Evolutionary conservation across 441 rosid genomes (phyloP).

Genomic region (Populus hybrid): DNA sequence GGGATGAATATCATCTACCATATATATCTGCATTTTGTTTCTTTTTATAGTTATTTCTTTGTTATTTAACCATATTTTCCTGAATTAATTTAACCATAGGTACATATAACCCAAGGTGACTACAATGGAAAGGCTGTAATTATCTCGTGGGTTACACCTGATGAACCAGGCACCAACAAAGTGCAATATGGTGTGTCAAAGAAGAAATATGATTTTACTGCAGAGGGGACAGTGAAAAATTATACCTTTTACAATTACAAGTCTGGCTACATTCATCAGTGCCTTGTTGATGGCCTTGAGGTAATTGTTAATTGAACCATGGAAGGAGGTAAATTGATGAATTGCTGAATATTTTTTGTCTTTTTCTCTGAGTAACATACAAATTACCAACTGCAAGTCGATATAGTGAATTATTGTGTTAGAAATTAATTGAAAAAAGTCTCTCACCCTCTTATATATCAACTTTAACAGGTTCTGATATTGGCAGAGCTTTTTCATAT

Average conservation of each 20-base stretch:
- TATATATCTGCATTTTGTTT: background rate
- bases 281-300: constrained; percentile 77
- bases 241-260: constrained; percentile 76
- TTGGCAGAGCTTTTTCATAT: background rate
- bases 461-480: too few species aligned
- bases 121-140: constrained; percentile 87
- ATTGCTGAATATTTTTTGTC: background rate
- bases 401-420: background rate
- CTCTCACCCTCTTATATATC: background rate
- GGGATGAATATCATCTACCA: background rate
- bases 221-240: constrained; percentile 58
- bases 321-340: constrained; percentile 3
- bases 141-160: constrained; percentile 88
- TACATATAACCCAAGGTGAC: constrained; percentile 95
- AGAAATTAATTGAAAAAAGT: background rate
- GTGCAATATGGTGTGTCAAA: constrained; percentile 54
- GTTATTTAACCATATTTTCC: constrained; percentile 1
- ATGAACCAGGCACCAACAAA: constrained; percentile 63
- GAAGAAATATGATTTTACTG: constrained; percentile 49
- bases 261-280: constrained; percentile 89
- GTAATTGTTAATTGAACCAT: constrained; percentile 33
- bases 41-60: background rate
- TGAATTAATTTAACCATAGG: constrained; percentile 39
- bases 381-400: background rate
- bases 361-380: constrained; percentile 10